Percentiles rank a stretch among this genome's conserved stretches.
Evolutionary conservation across 1,284 basidiomycete genomes (phyloP).

Genomic region (Volvariella surrecta): DNA sequence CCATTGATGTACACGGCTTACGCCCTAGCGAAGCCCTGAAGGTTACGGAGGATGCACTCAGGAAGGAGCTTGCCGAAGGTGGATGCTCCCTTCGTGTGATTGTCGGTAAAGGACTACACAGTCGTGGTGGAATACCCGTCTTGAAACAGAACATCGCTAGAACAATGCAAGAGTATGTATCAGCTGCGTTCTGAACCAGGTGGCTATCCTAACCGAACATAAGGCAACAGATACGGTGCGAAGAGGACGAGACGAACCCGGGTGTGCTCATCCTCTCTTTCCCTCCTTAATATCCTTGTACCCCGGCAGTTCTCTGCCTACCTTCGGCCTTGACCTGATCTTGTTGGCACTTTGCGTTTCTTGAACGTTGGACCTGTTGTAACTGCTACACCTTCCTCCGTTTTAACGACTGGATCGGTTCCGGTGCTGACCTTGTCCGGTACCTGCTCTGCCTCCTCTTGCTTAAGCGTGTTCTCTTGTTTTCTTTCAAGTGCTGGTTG

Average conservation of each 20-base stretch:
- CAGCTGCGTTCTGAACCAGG: too few species aligned
- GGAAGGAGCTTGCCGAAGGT: constrained; percentile 44
- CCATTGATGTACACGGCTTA: constrained; percentile 73
- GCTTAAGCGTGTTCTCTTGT: too few species aligned
- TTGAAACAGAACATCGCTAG: constrained; percentile 68
- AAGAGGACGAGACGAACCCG: constrained; percentile 18
- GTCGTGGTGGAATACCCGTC: constrained; percentile 54
- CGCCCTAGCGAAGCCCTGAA: constrained; percentile 65
- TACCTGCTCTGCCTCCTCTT: too few species aligned
- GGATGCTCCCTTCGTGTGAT: constrained; percentile 60
- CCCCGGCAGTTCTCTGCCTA: not conserved
- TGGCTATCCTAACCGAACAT: not conserved
- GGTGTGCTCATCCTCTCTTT: constrained; percentile 23
- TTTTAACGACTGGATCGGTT: constrained; percentile 8
- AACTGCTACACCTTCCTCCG: constrained; percentile 9
- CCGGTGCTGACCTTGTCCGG: too few species aligned
- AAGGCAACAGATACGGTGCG: constrained; percentile 23
- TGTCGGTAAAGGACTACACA: constrained; percentile 74
- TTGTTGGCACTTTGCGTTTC: constrained; percentile 27
- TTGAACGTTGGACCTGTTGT: constrained; percentile 18
- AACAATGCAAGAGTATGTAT: constrained; percentile 52
- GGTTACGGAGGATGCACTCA: constrained; percentile 52
- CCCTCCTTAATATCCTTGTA: constrained; percentile 9
- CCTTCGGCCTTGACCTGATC: constrained; percentile 3
- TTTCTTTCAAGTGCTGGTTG: too few species aligned